A percentile compares a stretch with the other conserved stretches of the same genome.
Evolutionary conservation across 257 asterid genomes (phyloP).

Genomic region (Henckelia pumila): DNA sequence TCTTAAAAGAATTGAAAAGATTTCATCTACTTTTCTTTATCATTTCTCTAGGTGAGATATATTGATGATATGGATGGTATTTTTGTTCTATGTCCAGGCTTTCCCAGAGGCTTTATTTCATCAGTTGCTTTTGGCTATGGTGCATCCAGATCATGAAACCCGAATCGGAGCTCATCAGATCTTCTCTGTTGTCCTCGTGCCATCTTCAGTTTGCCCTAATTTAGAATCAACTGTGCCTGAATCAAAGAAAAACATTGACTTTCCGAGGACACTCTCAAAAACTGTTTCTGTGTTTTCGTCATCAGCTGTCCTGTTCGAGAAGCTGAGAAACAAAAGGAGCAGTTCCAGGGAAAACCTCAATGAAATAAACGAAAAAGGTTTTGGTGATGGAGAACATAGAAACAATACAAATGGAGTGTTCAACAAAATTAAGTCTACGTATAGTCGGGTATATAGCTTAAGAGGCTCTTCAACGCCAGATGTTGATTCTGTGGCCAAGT

Average conservation of each 20-base stretch:
- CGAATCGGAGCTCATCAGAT: constrained; percentile 91
- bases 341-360: constrained; percentile 35
- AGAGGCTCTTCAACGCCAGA: constrained; percentile 42
- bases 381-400: constrained; percentile 43
- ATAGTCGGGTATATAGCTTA: constrained; percentile 70
- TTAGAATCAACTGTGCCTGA: constrained; percentile 34
- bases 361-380: constrained; percentile 31
- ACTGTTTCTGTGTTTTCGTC: constrained; percentile 94
- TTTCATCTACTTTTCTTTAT: not conserved
- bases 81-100: constrained; percentile 45
- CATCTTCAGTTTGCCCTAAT: constrained; percentile 77
- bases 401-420: constrained; percentile 51
- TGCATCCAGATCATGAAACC: constrained; percentile 89
- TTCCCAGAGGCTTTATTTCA: constrained; percentile 96
- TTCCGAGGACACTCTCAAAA: constrained; percentile 87
- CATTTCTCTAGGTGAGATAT: constrained; percentile 11
- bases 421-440: constrained; percentile 65
- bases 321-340: constrained; percentile 54
- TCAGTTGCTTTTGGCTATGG: constrained; percentile 92
- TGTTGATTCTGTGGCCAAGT: constrained; percentile 35
- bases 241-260: constrained; percentile 39
- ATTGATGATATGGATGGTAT: constrained; percentile 7
- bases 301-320: constrained; percentile 87
- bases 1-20: constrained; percentile 2
- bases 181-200: constrained; percentile 91